Conservation (phyloP, 768 basidiomycete species). For the Rhizopogon rudus region DNA sequence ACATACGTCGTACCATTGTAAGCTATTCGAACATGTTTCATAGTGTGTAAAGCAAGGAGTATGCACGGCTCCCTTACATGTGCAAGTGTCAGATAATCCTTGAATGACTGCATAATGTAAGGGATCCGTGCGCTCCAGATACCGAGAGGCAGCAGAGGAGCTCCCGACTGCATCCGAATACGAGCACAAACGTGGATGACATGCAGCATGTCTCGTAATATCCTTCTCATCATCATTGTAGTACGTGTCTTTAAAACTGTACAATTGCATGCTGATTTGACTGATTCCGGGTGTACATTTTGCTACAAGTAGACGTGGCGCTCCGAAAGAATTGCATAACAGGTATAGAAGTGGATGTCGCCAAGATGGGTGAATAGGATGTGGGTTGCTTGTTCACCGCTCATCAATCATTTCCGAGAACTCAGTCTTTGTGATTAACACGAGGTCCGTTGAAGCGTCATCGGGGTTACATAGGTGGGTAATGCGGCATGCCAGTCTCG, state of each 20-base stretch:
- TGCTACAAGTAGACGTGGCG: too few species aligned
- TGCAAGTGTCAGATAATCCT: too few species aligned
- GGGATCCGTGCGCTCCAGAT: conserved; percentile 54
- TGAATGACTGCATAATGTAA: too few species aligned
- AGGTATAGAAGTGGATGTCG: conserved; percentile 43
- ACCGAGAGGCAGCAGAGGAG: conserved; percentile 81
- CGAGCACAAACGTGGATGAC: conserved; percentile 86
- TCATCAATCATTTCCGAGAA: too few species aligned
- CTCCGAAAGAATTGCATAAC: too few species aligned
- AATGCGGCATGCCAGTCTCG: conserved; percentile 77
- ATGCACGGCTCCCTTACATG: too few species aligned
- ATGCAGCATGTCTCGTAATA: conserved; percentile 82
- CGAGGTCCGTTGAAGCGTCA: conserved; percentile 30
- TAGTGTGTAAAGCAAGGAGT: too few species aligned
- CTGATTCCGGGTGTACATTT: too few species aligned
- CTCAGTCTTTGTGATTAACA: too few species aligned
- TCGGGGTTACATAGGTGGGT: conserved; percentile 79
- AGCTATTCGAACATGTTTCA: too few species aligned
- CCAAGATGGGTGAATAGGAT: conserved; percentile 71
- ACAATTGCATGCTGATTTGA: too few species aligned
- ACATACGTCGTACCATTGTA: too few species aligned
- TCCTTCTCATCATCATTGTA: conserved; percentile 77
- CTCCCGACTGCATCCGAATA: conserved; percentile 86
- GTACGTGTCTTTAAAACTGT: conserved; percentile 77
- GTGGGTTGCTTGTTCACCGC: conserved; percentile 35